A percentile compares a stretch with the other conserved stretches of the same genome.
Conservation (phyloP, 345 rosid species). For the Camelina sativa region DNA sequence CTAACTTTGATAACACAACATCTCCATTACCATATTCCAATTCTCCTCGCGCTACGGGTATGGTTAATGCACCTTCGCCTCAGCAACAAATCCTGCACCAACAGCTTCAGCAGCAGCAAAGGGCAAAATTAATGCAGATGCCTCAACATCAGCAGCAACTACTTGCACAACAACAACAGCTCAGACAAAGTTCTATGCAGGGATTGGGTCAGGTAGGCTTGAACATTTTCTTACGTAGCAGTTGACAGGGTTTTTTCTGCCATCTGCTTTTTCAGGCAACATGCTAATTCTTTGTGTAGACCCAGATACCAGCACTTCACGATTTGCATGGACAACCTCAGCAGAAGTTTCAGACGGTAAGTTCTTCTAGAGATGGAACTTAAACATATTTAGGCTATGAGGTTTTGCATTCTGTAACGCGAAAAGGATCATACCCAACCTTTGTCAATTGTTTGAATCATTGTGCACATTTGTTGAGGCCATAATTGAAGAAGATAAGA, state of each 20-base stretch:
- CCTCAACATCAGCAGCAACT: slow-evolving; percentile 82
- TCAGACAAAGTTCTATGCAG: slow-evolving; percentile 76
- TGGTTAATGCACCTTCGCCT: slow-evolving; percentile 88
- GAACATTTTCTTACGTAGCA: slow-evolving; percentile 6
- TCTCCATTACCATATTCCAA: slow-evolving; percentile 90
- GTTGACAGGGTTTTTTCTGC: not conserved
- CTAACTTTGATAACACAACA: slow-evolving; percentile 69
- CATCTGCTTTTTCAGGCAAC: not conserved
- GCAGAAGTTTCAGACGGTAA: slow-evolving; percentile 76
- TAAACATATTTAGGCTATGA: not conserved
- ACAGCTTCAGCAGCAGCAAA: slow-evolving; percentile 71
- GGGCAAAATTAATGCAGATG: slow-evolving; percentile 74
- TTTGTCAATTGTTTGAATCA: slow-evolving; percentile 22
- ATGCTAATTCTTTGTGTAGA: slow-evolving; percentile 45
- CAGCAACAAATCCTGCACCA: slow-evolving; percentile 89
- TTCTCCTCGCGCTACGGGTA: slow-evolving; percentile 85
- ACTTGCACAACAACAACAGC: slow-evolving; percentile 71
- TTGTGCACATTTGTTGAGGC: slow-evolving; percentile 1
- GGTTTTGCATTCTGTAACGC: not conserved
- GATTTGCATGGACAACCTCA: slow-evolving; percentile 76
- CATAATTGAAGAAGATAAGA: not conserved
- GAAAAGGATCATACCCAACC: not conserved
- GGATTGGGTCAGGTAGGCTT: slow-evolving; percentile 70
- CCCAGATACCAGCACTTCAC: slow-evolving; percentile 63
- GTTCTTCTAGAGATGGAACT: not conserved